Evolutionary conservation across 805 yeast species (phyloP).

Genomic region (Metschnikowia borealis): DNA sequence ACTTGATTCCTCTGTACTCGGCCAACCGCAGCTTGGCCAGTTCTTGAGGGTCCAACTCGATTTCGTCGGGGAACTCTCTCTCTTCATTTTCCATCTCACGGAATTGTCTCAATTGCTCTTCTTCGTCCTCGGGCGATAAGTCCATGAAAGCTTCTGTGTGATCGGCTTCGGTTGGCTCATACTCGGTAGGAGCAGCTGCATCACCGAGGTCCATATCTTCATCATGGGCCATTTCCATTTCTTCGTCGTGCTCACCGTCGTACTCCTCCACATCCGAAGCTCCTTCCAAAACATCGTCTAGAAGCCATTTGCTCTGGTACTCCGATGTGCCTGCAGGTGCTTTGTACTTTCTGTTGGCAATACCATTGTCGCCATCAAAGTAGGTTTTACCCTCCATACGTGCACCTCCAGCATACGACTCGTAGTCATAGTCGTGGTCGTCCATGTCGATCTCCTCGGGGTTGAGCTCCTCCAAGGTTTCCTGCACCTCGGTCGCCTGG

Average conservation of each 20-base stretch:
- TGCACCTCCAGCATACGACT: conserved; percentile 38
- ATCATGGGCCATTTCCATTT: conserved; percentile 27
- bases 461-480: conserved; percentile 55
- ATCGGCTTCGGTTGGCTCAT: conserved; percentile 45
- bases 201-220: conserved; percentile 27
- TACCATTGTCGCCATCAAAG: conserved; percentile 28
- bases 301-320: conserved; percentile 72
- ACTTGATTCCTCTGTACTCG: conserved; percentile 84
- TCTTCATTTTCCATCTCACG: conserved; percentile 75
- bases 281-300: conserved; percentile 50
- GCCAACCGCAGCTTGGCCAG: conserved; percentile 70
- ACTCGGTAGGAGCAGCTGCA: conserved; percentile 27
- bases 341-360: conserved; percentile 29
- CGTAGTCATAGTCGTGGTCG: conserved; percentile 22
- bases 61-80: conserved; percentile 91
- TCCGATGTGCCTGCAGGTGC: conserved; percentile 72
- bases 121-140: conserved; percentile 76
- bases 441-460: conserved; percentile 52
- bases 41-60: conserved; percentile 75
- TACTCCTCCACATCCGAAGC: conserved; percentile 44
- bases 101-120: conserved; percentile 65
- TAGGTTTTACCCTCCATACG: conserved; percentile 56
- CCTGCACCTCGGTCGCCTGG: conserved; percentile 42
- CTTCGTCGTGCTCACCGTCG: conserved; percentile 28
- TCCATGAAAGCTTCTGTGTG: conserved; percentile 63